Conservation (phyloP, 2,329 filamentous ascomycete species). For the Diaporthe citrichinensis region DNA sequence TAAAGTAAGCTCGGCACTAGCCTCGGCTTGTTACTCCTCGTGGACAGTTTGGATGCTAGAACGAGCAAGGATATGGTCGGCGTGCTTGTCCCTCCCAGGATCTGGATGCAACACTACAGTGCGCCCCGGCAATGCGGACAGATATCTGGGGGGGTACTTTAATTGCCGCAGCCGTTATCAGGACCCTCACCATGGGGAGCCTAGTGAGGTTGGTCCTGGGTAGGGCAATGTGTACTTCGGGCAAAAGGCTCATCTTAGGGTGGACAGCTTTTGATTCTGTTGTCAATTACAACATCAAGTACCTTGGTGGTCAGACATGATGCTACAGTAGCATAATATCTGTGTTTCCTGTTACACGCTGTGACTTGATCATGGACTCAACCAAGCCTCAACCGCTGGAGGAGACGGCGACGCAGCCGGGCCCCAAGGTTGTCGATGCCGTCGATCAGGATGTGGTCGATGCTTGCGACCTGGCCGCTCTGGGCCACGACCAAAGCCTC, state of each 20-base stretch:
- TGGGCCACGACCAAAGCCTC: conserved; percentile 57
- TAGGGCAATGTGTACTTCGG: background rate
- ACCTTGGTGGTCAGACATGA: background rate
- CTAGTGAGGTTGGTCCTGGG: background rate
- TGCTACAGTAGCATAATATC: background rate
- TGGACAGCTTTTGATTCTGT: too few relatives aligned
- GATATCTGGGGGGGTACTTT: background rate
- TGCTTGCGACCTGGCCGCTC: conserved; percentile 56
- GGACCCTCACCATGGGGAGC: background rate
- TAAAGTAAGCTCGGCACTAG: conserved; percentile 10
- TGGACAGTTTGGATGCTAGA: background rate
- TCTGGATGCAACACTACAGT: conserved; percentile 26
- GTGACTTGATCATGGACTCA: background rate
- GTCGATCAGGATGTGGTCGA: conserved; percentile 45
- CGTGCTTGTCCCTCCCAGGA: background rate
- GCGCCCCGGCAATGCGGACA: background rate
- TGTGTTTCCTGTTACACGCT: background rate
- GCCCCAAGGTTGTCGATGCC: conserved; percentile 1
- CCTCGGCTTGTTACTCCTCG: background rate
- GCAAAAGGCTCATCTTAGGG: background rate
- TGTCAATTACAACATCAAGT: background rate
- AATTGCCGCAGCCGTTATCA: conserved; percentile 26
- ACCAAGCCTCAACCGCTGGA: background rate
- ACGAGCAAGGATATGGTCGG: conserved; percentile 4
- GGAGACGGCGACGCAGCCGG: background rate